Evolutionary conservation across 345 rosid genomes (phyloP).

Genomic region (Brassica cretica): DNA sequence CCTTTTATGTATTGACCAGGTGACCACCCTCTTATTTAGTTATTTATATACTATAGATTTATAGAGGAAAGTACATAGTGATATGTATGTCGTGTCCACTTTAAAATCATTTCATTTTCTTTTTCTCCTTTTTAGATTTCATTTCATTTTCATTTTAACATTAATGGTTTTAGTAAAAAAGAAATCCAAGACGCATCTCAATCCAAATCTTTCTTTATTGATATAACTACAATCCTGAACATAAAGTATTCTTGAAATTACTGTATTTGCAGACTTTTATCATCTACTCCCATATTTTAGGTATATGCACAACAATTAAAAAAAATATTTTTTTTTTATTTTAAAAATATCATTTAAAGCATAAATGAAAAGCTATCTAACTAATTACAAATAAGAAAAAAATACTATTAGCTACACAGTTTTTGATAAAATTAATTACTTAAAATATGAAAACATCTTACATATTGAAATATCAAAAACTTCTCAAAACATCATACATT

Average conservation of each 20-base stretch:
- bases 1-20: slow-evolving; percentile 36
- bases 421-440: too few species aligned
- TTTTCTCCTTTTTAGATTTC: background rate
- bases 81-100: slow-evolving; percentile 41
- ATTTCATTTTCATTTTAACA: slow-evolving; percentile 30
- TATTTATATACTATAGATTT: background rate
- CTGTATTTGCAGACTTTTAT: slow-evolving; percentile 26
- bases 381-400: too few species aligned
- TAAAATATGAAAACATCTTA: too few species aligned
- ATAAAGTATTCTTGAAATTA: slow-evolving; percentile 15
- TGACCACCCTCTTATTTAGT: slow-evolving; percentile 27
- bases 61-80: slow-evolving; percentile 25
- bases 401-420: too few species aligned
- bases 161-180: slow-evolving; percentile 11
- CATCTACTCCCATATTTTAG: background rate
- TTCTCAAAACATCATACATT: too few species aligned
- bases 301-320: too few species aligned
- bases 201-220: slow-evolving; percentile 31
- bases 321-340: too few species aligned
- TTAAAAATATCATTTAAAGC: too few species aligned
- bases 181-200: slow-evolving; percentile 42
- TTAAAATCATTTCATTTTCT: slow-evolving; percentile 39
- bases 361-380: too few species aligned
- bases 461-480: too few species aligned
- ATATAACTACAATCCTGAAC: slow-evolving; percentile 31